Evolutionary conservation across 768 basidiomycete species (phyloP).

Genomic region (Tulasnella sp.): DNA sequence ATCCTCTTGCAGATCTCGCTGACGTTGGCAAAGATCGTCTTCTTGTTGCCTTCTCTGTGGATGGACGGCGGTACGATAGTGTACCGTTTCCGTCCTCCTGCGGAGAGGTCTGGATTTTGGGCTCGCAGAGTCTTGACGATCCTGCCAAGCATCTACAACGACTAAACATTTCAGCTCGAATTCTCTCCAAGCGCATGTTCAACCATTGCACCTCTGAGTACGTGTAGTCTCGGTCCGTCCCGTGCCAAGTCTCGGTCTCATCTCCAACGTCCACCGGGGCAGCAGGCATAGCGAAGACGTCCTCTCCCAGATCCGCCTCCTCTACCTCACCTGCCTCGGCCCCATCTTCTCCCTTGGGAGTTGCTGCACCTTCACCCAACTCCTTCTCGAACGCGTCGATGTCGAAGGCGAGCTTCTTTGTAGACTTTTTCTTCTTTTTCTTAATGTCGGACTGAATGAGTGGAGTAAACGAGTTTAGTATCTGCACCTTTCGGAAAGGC

Average conservation of each 20-base stretch:
- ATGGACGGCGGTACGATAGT: slow-evolving; percentile 94
- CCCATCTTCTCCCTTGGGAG: slow-evolving; percentile 33
- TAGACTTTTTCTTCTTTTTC: slow-evolving; percentile 37
- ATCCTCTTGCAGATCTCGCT: slow-evolving; percentile 96
- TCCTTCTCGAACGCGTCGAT: slow-evolving; percentile 94
- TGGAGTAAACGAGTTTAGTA: not conserved
- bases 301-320: slow-evolving; percentile 73
- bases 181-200: not conserved
- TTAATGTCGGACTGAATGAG: slow-evolving; percentile 23
- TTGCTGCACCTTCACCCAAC: slow-evolving; percentile 35
- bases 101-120: slow-evolving; percentile 80
- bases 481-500: not conserved
- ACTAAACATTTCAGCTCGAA: not conserved
- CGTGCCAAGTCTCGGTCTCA: slow-evolving; percentile 70
- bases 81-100: slow-evolving; percentile 82
- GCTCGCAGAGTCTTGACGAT: slow-evolving; percentile 88
- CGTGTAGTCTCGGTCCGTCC: slow-evolving; percentile 89
- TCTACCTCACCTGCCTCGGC: slow-evolving; percentile 49
- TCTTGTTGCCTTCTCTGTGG: slow-evolving; percentile 92
- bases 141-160: slow-evolving; percentile 71
- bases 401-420: slow-evolving; percentile 83
- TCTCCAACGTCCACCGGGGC: slow-evolving; percentile 54
- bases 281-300: slow-evolving; percentile 51
- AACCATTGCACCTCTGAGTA: slow-evolving; percentile 62
- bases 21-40: slow-evolving; percentile 92